These are phyloP conservation scores for Neodidymelliopsis sp. DNA, from an alignment of 2,329 filamentous ascomycete species.

Conservation along the genomic window DNA sequence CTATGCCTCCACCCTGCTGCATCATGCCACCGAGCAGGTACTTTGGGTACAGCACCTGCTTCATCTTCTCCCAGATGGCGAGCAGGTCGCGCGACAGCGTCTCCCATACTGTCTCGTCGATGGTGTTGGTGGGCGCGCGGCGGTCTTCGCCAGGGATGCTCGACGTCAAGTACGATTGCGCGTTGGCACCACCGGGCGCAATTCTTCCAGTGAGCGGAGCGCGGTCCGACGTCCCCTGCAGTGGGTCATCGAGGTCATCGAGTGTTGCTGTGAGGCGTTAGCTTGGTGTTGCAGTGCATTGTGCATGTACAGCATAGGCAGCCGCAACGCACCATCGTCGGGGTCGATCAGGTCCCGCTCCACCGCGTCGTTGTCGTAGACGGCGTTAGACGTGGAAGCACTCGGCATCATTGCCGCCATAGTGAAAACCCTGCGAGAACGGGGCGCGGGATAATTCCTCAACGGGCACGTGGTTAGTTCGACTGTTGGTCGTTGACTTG, in stretches of 20 bases:
- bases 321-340: conserved; percentile 56
- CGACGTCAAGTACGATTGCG: conserved; percentile 85
- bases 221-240: conserved; percentile 72
- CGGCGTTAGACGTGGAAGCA: conserved; percentile 47
- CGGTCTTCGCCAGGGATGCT: conserved; percentile 93
- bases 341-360: conserved; percentile 62
- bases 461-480: conserved; percentile 32
- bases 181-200: conserved; percentile 61
- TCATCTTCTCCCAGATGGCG: conserved; percentile 97
- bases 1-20: conserved; percentile 64
- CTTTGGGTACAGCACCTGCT: conserved; percentile 93
- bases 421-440: conserved; percentile 32
- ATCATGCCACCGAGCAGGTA: conserved; percentile 81
- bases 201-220: conserved; percentile 88
- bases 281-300: conserved; percentile 15
- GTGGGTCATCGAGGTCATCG: conserved; percentile 91
- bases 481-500: conserved; percentile 31
- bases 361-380: conserved; percentile 56
- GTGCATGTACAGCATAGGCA: conserved; percentile 19
- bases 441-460: conserved; percentile 35
- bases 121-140: conserved; percentile 86
- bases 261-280: conserved; percentile 69
- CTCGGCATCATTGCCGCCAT: conserved; percentile 58
- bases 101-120: conserved; percentile 97
- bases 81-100: conserved; percentile 91